These are phyloP conservation scores for Zygosaccharomyces kombuchaensis DNA, from an alignment of 805 yeast species.

Conservation along the genomic window DNA sequence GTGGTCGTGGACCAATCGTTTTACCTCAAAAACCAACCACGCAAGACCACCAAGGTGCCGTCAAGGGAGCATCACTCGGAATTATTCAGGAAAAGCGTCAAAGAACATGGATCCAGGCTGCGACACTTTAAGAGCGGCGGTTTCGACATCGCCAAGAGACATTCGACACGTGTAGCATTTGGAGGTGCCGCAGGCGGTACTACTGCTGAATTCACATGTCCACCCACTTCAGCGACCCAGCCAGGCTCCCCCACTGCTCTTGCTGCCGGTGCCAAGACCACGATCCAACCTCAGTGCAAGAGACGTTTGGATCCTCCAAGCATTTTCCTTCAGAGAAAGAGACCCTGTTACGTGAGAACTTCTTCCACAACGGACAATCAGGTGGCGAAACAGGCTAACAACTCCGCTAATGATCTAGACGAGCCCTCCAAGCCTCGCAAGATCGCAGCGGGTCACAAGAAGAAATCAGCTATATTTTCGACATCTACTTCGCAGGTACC, in stretches of 20 bases:
- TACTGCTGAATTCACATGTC: not conserved
- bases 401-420: not conserved
- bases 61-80: constrained; percentile 12
- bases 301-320: constrained; percentile 19
- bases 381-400: not conserved
- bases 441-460: constrained; percentile 15
- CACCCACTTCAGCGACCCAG: not conserved
- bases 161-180: constrained; percentile 30
- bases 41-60: constrained; percentile 7
- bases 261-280: not conserved
- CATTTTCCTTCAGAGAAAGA: constrained; percentile 20
- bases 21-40: constrained; percentile 13
- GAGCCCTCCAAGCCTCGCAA: not conserved
- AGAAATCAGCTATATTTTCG: constrained; percentile 23
- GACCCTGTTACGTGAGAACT: constrained; percentile 9
- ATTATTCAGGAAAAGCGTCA: constrained; percentile 19
- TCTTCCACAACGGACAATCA: not conserved
- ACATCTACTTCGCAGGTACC: constrained; percentile 11
- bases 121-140: constrained; percentile 22
- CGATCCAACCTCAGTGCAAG: constrained; percentile 6
- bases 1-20: constrained; percentile 25
- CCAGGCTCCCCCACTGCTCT: not conserved
- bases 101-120: constrained; percentile 19
- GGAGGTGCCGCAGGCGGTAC: constrained; percentile 31
- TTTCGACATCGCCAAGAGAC: constrained; percentile 14